These are phyloP conservation scores for Guadua angustifolia DNA, from an alignment of 176 grass and related monocot species.

Conservation along the genomic window DNA sequence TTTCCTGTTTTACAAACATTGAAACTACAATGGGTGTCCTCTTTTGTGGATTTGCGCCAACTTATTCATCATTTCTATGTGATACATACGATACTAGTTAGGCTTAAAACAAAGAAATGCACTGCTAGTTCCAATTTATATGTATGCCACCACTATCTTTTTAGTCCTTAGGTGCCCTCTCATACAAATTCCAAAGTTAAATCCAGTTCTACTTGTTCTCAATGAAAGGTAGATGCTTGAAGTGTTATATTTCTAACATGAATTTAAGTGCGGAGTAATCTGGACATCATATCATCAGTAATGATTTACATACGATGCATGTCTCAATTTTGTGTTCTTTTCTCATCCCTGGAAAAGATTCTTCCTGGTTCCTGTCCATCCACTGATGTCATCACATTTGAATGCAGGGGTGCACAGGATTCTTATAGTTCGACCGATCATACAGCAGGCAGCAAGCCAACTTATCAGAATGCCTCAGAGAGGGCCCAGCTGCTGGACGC, in stretches of 20 bases:
- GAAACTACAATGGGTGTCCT: neutral
- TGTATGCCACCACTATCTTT: neutral
- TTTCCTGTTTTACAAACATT: constrained; percentile 29
- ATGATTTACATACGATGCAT: neutral
- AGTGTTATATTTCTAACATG: neutral
- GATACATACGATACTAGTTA: neutral
- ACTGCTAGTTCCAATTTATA: neutral
- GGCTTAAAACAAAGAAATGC: neutral
- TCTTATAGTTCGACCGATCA: constrained; percentile 42
- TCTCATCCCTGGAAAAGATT: neutral
- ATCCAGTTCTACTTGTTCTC: neutral
- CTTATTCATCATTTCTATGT: neutral
- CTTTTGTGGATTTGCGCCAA: neutral
- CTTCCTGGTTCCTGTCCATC: neutral
- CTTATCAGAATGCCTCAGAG: constrained; percentile 51
- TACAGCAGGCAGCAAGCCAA: constrained; percentile 27
- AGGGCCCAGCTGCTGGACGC: constrained; percentile 72
- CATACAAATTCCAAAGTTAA: neutral
- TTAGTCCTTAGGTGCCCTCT: neutral
- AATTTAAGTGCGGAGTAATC: neutral
- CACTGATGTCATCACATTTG: constrained; percentile 6
- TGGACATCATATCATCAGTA: neutral
- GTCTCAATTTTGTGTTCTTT: neutral
- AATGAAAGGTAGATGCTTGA: neutral
- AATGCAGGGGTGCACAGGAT: constrained; percentile 44